Base-by-base conservation (phyloP, 2,329 filamentous ascomycete genomes). In the Pseudocercospora vitis region DNA sequence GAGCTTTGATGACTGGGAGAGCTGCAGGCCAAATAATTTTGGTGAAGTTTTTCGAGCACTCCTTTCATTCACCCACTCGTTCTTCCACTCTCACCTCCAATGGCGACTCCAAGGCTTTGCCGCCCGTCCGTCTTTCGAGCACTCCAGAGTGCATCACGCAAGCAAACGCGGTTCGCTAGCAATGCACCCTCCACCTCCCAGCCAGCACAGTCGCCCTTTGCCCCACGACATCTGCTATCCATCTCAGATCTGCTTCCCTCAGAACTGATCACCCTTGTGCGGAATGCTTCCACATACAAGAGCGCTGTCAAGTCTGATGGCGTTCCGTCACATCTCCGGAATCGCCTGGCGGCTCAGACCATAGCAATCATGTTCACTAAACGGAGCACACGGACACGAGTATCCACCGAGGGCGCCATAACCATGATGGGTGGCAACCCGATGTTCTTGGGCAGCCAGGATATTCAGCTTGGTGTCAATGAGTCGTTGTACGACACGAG, bases 361-460 rank as follows among this genome's bases (percentile, higher is more conserved):
- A 83, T 99, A 26, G 92, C 94, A 62, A 87, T 99, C 85, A 89
- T 95, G 80, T 99, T 99, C 78, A 95, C 82, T 80, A 99, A 99
- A 77, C 85, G 91, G 63, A 95, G 88, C 65, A 99, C 94, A 9
- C 84, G 94, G 56, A 99, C 94, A 9, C 85, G 94, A 58, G 86
- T 99, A 26, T 96, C 91, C 1, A 96, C 91, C 1, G 94, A 99
- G 77, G 87, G 87, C 6, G 94, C 94, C 9, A 85, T 96, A 31
- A 83, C 87, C n/a, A 78, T 89, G 55, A 81, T 99, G 78, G 91
- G 91, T 31, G 94, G 92, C 0, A 88, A 96, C 65, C 86, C 94
- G 18, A 96, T 99, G 91, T 99, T 99, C 70, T 74, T 99, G 54
- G 91, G 91, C 66, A 94, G 91, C 69, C 87, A 95, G 51, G 94